Conservation (phyloP, 371 early-diverging fungal genomes). For the Lichtheimia ornata region DNA sequence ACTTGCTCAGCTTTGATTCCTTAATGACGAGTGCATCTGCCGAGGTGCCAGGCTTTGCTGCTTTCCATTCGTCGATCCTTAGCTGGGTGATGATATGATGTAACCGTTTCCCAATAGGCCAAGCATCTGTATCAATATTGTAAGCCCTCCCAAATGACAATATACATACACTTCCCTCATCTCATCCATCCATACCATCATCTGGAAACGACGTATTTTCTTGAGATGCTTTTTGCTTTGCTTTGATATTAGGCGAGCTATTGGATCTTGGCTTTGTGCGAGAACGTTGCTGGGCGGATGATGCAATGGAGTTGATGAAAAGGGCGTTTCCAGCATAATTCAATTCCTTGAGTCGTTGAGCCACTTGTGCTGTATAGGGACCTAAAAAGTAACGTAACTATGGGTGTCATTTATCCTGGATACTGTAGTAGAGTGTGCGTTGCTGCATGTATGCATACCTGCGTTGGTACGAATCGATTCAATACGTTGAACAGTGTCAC, state of each 20-base stretch:
- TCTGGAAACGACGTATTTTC: slow-evolving; percentile 48
- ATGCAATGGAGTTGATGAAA: slow-evolving; percentile 36
- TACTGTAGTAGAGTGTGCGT: too few relatives aligned
- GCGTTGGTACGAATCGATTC: slow-evolving; percentile 43
- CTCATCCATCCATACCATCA: slow-evolving; percentile 30
- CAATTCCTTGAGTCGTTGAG: slow-evolving; percentile 35
- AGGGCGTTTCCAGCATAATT: slow-evolving; percentile 36
- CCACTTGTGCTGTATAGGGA: slow-evolving; percentile 19
- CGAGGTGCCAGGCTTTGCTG: slow-evolving; percentile 12
- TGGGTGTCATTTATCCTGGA: too few relatives aligned
- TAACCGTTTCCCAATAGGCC: slow-evolving; percentile 37
- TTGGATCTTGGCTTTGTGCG: slow-evolving; percentile 41
- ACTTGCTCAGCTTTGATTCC: slow-evolving; percentile 38
- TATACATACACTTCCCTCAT: too few relatives aligned
- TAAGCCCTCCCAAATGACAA: too few relatives aligned
- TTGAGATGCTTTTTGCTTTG: slow-evolving; percentile 37
- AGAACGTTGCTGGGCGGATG: slow-evolving; percentile 22
- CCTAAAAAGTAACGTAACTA: slow-evolving; percentile 17
- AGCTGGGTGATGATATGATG: slow-evolving; percentile 36
- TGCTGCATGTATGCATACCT: slow-evolving; percentile 21
- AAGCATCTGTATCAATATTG: slow-evolving; percentile 27
- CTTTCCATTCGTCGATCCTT: slow-evolving; percentile 41
- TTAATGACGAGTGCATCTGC: slow-evolving; percentile 21
- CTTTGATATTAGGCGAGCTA: slow-evolving; percentile 32
- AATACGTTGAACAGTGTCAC: slow-evolving; percentile 43